phyloP scores from a whole-genome alignment of 768 basidiomycete genomes.

The Cyathus striatus region DNA sequence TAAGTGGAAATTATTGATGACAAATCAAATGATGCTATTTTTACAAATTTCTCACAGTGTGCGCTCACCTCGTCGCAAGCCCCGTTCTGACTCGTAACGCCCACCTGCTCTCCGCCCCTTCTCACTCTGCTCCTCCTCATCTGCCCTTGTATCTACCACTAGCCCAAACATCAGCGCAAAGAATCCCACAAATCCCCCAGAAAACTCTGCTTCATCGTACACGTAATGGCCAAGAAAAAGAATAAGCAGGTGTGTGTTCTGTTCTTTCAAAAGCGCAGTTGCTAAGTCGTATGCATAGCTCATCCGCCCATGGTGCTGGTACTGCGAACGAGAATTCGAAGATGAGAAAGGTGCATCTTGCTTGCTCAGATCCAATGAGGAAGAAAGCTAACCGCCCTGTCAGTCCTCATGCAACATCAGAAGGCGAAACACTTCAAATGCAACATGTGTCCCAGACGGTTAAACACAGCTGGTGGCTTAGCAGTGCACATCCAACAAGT shows the following conservation, averaged over 20 bases:
- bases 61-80: too few relatives aligned
- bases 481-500: conserved; percentile 99
- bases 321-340: conserved; percentile 98
- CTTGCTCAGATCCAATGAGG: neutral
- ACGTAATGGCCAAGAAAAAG: conserved; percentile 64
- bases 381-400: neutral
- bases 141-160: too few relatives aligned
- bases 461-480: conserved; percentile 96
- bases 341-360: conserved; percentile 86
- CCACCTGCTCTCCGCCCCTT: too few relatives aligned
- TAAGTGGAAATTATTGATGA: too few relatives aligned
- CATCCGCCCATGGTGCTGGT: conserved; percentile 97
- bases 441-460: conserved; percentile 86
- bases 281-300: conserved; percentile 36
- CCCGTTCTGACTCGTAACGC: too few relatives aligned
- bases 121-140: too few relatives aligned
- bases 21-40: too few relatives aligned
- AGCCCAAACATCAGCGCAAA: too few relatives aligned
- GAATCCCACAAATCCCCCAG: too few relatives aligned
- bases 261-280: neutral
- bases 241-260: conserved; percentile 42
- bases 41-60: too few relatives aligned
- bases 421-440: conserved; percentile 99
- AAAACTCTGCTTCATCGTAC: too few relatives aligned
- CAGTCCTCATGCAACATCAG: conserved; percentile 98